Conservation (phyloP, 2,329 filamentous ascomycete species). For the Elsinoe arachidis region DNA sequence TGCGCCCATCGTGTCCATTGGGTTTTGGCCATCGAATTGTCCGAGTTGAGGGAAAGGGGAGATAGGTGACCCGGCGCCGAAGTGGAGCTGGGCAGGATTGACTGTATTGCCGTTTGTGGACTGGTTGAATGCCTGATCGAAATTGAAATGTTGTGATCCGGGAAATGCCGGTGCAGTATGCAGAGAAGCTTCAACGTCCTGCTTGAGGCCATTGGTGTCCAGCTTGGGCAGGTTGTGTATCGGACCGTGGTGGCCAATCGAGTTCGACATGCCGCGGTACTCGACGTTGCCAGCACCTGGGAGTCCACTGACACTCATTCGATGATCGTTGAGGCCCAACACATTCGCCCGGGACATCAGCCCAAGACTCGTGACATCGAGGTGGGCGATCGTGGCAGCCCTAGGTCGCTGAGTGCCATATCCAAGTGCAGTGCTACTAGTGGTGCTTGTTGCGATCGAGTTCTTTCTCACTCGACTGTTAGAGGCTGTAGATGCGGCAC, state of each 20-base stretch:
- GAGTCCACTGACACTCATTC: conserved; percentile 54
- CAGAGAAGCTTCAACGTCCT: conserved; percentile 56
- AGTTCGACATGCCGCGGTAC: conserved; percentile 64
- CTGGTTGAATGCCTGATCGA: conserved; percentile 62
- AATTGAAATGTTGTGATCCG: conserved; percentile 59
- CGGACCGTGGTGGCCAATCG: conserved; percentile 57
- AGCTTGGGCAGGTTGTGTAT: conserved; percentile 68
- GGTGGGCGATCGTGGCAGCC: conserved; percentile 92
- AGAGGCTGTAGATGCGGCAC: conserved; percentile 58
- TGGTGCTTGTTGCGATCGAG: conserved; percentile 61
- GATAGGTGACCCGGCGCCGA: conserved; percentile 50
- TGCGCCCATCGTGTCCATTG: conserved; percentile 43
- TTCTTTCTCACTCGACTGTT: conserved; percentile 81
- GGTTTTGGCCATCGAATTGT: conserved; percentile 33
- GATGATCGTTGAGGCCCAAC: conserved; percentile 12
- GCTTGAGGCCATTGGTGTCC: conserved; percentile 57
- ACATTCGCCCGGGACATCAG: conserved; percentile 22
- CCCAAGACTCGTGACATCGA: conserved; percentile 68
- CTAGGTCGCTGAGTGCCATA: conserved; percentile 66
- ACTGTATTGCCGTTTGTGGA: conserved; percentile 43
- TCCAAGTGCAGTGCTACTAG: conserved; percentile 41
- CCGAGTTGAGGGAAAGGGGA: conserved; percentile 42
- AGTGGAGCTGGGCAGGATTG: conserved; percentile 66
- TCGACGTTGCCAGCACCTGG: conserved; percentile 48
- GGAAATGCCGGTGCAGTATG: conserved; percentile 71